Base-by-base conservation (phyloP, 768 basidiomycete species). In the Panus rudis region DNA sequence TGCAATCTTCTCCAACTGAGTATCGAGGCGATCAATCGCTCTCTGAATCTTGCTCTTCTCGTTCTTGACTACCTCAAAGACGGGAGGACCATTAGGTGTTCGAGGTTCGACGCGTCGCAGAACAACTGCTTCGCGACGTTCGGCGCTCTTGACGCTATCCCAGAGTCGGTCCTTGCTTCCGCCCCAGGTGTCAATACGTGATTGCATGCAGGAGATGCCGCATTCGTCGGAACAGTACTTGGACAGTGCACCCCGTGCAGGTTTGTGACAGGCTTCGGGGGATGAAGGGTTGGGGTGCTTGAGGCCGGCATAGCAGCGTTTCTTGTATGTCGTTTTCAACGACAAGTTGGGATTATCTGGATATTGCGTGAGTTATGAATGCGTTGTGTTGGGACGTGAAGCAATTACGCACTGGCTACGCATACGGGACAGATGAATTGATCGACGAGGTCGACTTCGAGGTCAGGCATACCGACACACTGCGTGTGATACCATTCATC, bases 401-500 rank as follows among this genome's bases (percentile, higher is more conserved):
- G 17, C 22, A 38, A 19, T 22, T 19, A 73, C 88, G 27, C 51
- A 93, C 92, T 79, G 43, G 74, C 68, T 17, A 82, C 66, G 58
- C 92, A 94, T 4, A 70, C 67, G 1, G 91, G 90, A 61, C 92
- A 96, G 41, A 91, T 79, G 62, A 94, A 94, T 60, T 87, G 84
- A 66, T 94, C 92, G 25, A 96, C 85, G 13, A 96, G 77, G 52
- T 92, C 88, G 26, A 91, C 77, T 52, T 84, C 79, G 6, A 79
- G 67, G 47, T 93, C 90, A 20, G 79, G 76, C 73, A 93, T 84
- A 31, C 76, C 67, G 21, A 93, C 81, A 53, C 92, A 96, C 37
- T 78, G 72, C 0, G 86, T 84, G 58, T 96, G 92, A 60, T 90
- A 94, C 92, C 92, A 96, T 48, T 92, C 87, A 55, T 93, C 92